These are phyloP conservation scores for Aspergillus aculeatinus DNA, from an alignment of 2,329 filamentous ascomycete species.

Conservation along the genomic window DNA sequence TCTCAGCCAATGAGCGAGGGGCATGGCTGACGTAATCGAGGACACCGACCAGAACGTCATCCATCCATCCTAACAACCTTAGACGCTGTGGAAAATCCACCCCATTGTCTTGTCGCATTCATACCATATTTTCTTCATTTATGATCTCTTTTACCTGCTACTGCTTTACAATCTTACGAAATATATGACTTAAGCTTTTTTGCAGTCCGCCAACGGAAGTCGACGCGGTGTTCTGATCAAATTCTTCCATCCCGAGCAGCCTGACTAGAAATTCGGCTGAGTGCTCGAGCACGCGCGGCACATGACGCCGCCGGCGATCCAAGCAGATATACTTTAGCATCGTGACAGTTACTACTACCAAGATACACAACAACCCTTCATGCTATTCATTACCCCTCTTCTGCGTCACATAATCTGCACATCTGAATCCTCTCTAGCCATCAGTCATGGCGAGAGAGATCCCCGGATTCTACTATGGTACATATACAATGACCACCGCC, in stretches of 20 bases:
- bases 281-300: background rate
- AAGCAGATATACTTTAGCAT: background rate
- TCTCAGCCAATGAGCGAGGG: background rate
- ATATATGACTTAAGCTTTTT: background rate
- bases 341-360: background rate
- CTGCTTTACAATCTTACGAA: background rate
- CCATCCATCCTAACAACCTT: too few relatives aligned
- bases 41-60: background rate
- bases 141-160: too few relatives aligned
- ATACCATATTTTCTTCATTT: too few relatives aligned
- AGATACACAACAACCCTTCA: background rate
- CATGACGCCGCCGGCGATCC: background rate
- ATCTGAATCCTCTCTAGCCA: background rate
- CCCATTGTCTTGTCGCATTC: background rate
- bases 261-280: background rate
- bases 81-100: background rate
- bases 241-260: background rate
- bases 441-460: conserved; percentile 32
- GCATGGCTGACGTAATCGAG: background rate
- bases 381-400: background rate
- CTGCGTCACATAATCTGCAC: background rate
- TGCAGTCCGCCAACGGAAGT: background rate
- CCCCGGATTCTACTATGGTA: conserved; percentile 37
- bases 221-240: background rate
- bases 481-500: conserved; percentile 16